A percentile compares a stretch with the other conserved stretches of the same genome.
Evolutionary conservation across 2,329 filamentous ascomycete genomes (phyloP).

Genomic region (Penicillium sp.): DNA sequence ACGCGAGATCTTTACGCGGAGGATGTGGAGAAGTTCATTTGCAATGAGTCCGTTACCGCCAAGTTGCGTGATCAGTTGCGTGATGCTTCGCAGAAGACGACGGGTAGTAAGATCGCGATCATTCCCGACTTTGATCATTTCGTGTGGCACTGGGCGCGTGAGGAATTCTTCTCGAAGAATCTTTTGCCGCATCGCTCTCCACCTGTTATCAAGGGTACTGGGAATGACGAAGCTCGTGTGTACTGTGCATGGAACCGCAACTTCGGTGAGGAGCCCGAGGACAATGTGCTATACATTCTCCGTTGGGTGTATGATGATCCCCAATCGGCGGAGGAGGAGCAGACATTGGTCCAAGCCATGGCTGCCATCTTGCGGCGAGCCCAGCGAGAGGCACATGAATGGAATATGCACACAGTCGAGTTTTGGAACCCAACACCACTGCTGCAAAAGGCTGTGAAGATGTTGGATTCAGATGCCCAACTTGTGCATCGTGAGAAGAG

Average conservation of each 20-base stretch:
- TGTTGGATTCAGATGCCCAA: slow-evolving; percentile 38
- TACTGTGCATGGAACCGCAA: slow-evolving; percentile 45
- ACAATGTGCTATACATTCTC: slow-evolving; percentile 45
- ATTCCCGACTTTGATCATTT: slow-evolving; percentile 67
- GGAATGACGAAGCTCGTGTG: slow-evolving; percentile 51
- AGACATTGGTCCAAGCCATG: slow-evolving; percentile 56
- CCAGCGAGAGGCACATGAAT: slow-evolving; percentile 68
- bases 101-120: slow-evolving; percentile 62
- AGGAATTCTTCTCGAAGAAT: slow-evolving; percentile 71
- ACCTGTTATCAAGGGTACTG: slow-evolving; percentile 69
- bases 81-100: slow-evolving; percentile 40
- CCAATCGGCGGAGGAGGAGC: slow-evolving; percentile 42
- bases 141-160: slow-evolving; percentile 76
- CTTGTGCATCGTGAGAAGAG: slow-evolving; percentile 48
- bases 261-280: slow-evolving; percentile 36
- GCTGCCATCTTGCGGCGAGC: slow-evolving; percentile 66
- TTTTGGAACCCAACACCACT: slow-evolving; percentile 77
- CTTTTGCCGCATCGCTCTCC: slow-evolving; percentile 53
- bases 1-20: slow-evolving; percentile 33
- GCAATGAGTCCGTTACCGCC: slow-evolving; percentile 62
- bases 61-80: slow-evolving; percentile 66
- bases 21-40: slow-evolving; percentile 47
- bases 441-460: slow-evolving; percentile 45
- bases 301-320: slow-evolving; percentile 45
- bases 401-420: slow-evolving; percentile 69